Base-by-base conservation (phyloP, 805 yeast species). In the Blastobotrys peoriensis region DNA sequence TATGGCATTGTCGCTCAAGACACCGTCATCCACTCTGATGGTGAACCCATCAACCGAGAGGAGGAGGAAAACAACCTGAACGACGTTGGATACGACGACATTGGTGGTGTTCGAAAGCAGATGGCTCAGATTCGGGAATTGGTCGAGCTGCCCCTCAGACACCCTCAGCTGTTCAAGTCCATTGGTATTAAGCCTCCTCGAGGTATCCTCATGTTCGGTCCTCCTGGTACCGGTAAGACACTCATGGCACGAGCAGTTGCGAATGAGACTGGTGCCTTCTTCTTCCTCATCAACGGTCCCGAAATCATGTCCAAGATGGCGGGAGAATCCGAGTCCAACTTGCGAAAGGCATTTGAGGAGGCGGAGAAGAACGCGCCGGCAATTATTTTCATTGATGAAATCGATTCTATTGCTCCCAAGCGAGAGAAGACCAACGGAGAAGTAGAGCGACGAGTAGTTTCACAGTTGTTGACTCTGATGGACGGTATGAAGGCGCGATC, bases 401-500 rank as follows among this genome's bases (percentile, higher is more conserved):
- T 93, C 54, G 98, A 93, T 67, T 91, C 98, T 13, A 93, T 93
- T 60, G 98, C 98, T 42, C 98, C 98, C 67, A 93, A 93, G 83
- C 87, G 98, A 75, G 98, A 93, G 74, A 93, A 93, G 81, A 93
- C 98, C 44, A 93, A 93, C 65, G 98, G 98, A 73, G 98, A 93
- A 70, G 98, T 93, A 58, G 99, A 93, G 73, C 83, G 98, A 73
- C 84, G 99, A 74, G 98, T 93, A 46, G 99, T 93, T 50, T 91
- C 98, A 23, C 98, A 93, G 72, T 77, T 93, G 62, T 79, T 93
- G 65, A 93, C 99, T 16, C 76, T 93, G 57, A 93, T 93, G 99
- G 99, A 93, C 65, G 99, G 98, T 75, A 93, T 93, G 98, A 91
- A 91, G 71, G 96, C 98, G n/a, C 83, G 98, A 69, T 84, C 98